Evolutionary conservation across 345 rosid species (phyloP).

Genomic region (Arabis alpina): DNA sequence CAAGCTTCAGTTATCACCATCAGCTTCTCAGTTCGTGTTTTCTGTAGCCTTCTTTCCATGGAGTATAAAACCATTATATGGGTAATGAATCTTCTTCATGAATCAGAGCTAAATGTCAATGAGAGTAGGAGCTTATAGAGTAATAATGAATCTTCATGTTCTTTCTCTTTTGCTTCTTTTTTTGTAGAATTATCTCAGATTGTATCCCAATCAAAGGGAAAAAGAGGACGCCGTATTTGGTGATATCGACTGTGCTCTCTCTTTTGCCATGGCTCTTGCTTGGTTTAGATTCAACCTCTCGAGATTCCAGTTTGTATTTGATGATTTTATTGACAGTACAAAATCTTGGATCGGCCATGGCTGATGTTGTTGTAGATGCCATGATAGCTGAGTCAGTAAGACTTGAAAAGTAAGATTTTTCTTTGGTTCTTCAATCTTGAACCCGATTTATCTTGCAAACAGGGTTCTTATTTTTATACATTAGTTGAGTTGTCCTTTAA

Average conservation of each 20-base stretch:
- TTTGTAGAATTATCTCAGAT: slow-evolving; percentile 81
- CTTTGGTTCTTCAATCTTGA: background rate
- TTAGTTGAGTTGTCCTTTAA: background rate
- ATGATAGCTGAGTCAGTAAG: slow-evolving; percentile 98
- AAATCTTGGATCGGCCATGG: slow-evolving; percentile 95
- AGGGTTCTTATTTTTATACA: background rate
- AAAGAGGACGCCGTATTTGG: slow-evolving; percentile 85
- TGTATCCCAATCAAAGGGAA: slow-evolving; percentile 87
- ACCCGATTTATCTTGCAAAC: background rate
- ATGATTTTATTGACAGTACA: slow-evolving; percentile 75
- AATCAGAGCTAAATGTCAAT: background rate
- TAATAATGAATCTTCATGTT: background rate
- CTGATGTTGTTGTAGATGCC: slow-evolving; percentile 95
- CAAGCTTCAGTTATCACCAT: slow-evolving; percentile 83
- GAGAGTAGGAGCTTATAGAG: slow-evolving; percentile 5
- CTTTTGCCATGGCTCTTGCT: slow-evolving; percentile 89
- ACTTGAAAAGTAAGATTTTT: slow-evolving; percentile 57
- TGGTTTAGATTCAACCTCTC: slow-evolving; percentile 55
- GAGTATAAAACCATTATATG: slow-evolving; percentile 95
- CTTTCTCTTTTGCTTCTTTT: slow-evolving; percentile 10
- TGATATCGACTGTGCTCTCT: slow-evolving; percentile 75
- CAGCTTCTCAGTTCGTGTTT: slow-evolving; percentile 88
- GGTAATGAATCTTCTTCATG: slow-evolving; percentile 53
- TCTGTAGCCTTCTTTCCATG: slow-evolving; percentile 92
- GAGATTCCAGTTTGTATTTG: slow-evolving; percentile 69